Conservation (phyloP, 805 yeast species). For the Kuraishia cidri region DNA sequence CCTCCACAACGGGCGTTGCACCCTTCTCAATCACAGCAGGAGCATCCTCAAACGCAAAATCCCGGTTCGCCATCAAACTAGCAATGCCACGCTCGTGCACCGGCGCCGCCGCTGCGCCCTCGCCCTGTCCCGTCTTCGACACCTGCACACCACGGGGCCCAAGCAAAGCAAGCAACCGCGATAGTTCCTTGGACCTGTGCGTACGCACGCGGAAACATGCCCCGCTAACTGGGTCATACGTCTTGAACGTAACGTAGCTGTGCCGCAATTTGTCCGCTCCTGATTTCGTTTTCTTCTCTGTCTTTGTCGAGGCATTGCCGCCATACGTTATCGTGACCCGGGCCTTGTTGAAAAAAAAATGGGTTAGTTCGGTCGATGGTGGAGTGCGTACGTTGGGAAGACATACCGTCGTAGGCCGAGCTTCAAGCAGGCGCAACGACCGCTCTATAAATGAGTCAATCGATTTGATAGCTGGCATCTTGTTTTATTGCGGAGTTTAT, state of each 20-base stretch:
- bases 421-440: constrained; percentile 5
- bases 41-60: constrained; percentile 3
- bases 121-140: constrained; percentile 1
- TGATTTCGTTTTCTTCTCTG: background rate
- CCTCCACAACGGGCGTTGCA: too few species aligned
- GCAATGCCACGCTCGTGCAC: constrained; percentile 4
- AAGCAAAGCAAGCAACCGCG: constrained; percentile 60
- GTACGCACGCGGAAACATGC: constrained; percentile 51
- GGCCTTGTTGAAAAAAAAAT: constrained; percentile 4
- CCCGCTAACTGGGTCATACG: constrained; percentile 15
- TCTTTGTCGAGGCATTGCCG: background rate
- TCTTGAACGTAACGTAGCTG: constrained; percentile 3
- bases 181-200: constrained; percentile 60
- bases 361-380: too few species aligned
- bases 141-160: constrained; percentile 44
- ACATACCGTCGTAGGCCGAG: constrained; percentile 6
- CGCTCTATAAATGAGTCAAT: constrained; percentile 6
- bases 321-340: constrained; percentile 6
- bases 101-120: background rate
- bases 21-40: too few species aligned
- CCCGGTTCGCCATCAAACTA: constrained; percentile 4
- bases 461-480: constrained; percentile 4
- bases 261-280: background rate
- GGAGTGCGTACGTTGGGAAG: too few species aligned
- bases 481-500: background rate